Percentiles rank a stretch among this genome's conserved stretches.
Evolutionary conservation across 495 filamentous ascomycete genomes (phyloP).

Genomic region (Parachaetomium inaequale): DNA sequence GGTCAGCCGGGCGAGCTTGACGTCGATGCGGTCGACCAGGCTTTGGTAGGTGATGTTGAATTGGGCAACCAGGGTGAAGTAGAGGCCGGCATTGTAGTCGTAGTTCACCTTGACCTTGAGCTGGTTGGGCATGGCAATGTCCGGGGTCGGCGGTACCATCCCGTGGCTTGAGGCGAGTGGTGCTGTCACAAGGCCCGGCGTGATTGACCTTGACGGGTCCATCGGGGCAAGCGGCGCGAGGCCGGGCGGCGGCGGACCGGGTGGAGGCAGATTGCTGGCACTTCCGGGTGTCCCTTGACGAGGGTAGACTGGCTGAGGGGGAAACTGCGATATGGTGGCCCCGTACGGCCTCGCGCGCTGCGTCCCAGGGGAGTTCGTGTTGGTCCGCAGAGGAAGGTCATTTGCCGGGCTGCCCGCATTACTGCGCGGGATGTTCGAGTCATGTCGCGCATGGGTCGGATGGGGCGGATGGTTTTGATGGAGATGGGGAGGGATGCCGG

Average conservation of each 20-base stretch:
- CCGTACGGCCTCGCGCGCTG: constrained; percentile 41
- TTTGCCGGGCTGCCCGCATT: constrained; percentile 52
- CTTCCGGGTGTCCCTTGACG: constrained; percentile 43
- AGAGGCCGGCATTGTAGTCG: constrained; percentile 71
- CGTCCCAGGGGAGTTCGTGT: constrained; percentile 50
- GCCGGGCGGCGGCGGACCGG: constrained; percentile 31
- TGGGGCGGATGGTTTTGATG: constrained; percentile 41
- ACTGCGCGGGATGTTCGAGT: constrained; percentile 52
- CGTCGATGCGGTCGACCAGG: constrained; percentile 93
- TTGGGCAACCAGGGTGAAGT: constrained; percentile 87
- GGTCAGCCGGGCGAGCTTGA: constrained; percentile 81
- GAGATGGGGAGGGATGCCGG: constrained; percentile 54
- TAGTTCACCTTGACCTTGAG: constrained; percentile 93
- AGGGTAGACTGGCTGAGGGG: constrained; percentile 43
- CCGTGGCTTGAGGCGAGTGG: constrained; percentile 33
- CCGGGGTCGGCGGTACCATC: constrained; percentile 42
- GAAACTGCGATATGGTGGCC: constrained; percentile 46
- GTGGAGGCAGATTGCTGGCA: constrained; percentile 29
- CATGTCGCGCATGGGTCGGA: constrained; percentile 47
- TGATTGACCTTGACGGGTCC: constrained; percentile 24
- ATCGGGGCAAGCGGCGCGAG: constrained; percentile 31
- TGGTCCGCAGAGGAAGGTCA: constrained; percentile 49
- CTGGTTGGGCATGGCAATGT: constrained; percentile 67
- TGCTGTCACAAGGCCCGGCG: constrained; percentile 35
- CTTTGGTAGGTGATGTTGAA: constrained; percentile 91